Evolutionary conservation across 2,329 filamentous ascomycete genomes (phyloP), one percentile per base, ranked within the genome.

Genomic region (Scortechinia acanthostroma): DNA sequence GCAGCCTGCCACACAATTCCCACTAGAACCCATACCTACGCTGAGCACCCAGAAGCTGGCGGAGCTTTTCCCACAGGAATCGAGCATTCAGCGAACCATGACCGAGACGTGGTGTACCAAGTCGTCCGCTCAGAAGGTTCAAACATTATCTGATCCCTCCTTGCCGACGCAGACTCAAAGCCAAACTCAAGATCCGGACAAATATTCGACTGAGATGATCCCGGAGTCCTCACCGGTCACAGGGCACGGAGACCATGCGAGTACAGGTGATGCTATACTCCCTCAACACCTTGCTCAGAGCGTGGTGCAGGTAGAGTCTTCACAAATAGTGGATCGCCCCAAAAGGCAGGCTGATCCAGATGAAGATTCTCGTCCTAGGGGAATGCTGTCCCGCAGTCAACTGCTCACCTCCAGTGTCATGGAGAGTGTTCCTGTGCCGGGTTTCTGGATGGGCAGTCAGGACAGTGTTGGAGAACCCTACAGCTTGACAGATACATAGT

Each of bases 401-500:
- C 53, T 65, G 37, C 49, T 68, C 21, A 63, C 63, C 0, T 64
- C 64, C 2, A 67, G 62, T 47, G 55, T 68, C 16, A 65, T 68
- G 64, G 64, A 68, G 44, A 68, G 64, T 48, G 53, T 67, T 43
- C 61, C 64, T 4, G 45, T 63, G n/a, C 64, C 64, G 3, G 55
- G 54, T 3, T 58, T 62, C 16, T 64, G 62, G 57, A 55, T 58
- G 51, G 55, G 55, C 4, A 67, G 61, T 44, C 61, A 65, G 47
- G 59, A 63, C 44, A 63, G 57, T 50, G 53, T 61, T 21, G 59
- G 59, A 23, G 62, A 64, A 42, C 61, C 59, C 20, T 64, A 64
- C 49, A 59, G 52, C 45, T 45, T 55, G 33, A 53, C 55, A 22
- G 55, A 60, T 43, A 47, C 45, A 22, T 55, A 46, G 40, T 43